Conservation (phyloP, 768 basidiomycete species). For the Leccinellum rugosiceps region DNA sequence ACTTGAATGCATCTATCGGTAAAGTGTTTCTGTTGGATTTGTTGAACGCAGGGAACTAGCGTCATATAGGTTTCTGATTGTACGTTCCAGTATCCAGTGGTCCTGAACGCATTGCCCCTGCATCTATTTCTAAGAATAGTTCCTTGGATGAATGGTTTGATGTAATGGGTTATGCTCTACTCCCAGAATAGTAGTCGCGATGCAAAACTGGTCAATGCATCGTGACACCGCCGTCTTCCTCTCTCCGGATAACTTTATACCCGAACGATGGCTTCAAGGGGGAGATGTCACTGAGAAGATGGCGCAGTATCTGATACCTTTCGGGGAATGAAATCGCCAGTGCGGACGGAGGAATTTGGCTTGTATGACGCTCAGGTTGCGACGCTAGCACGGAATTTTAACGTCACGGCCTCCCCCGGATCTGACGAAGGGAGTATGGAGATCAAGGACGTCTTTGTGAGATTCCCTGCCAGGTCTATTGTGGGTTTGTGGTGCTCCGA, state of each 20-base stretch:
- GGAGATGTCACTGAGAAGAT: conserved; percentile 52
- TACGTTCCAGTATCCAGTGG: conserved; percentile 70
- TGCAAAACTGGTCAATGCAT: conserved; percentile 87
- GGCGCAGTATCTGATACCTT: conserved; percentile 74
- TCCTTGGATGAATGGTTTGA: conserved; percentile 64
- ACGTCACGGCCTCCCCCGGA: conserved; percentile 60
- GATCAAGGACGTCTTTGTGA: conserved; percentile 76
- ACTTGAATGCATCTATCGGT: conserved; percentile 52
- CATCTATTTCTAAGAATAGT: conserved; percentile 49
- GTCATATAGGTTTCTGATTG: conserved; percentile 56
- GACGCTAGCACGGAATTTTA: conserved; percentile 62
- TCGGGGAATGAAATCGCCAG: conserved; percentile 69
- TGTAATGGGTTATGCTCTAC: conserved; percentile 75
- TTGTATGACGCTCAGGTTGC: conserved; percentile 65
- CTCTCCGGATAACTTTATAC: conserved; percentile 71
- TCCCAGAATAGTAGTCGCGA: conserved; percentile 71
- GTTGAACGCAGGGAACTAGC: neutral
- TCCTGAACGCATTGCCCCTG: conserved; percentile 75
- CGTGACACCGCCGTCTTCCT: conserved; percentile 67
- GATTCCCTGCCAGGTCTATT: neutral
- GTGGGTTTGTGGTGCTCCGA: neutral
- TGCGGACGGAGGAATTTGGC: conserved; percentile 80
- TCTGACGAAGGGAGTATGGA: conserved; percentile 77
- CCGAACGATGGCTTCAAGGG: conserved; percentile 71
- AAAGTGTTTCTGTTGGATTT: conserved; percentile 9